Conservation (phyloP, 495 filamentous ascomycete genomes). For the Immersiella caudata region DNA sequence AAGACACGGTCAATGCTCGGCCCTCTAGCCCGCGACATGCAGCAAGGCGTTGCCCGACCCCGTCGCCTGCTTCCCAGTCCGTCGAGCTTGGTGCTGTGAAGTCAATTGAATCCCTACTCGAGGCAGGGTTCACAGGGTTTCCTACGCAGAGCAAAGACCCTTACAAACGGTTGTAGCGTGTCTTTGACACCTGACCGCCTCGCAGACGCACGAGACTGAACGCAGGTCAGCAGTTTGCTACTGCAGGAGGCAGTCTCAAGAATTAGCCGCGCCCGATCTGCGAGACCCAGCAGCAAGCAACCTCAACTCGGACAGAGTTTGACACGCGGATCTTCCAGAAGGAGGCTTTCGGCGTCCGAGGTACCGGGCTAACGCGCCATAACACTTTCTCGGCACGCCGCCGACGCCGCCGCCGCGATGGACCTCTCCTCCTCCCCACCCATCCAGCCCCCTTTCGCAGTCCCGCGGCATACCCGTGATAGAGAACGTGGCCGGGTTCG, state of each 20-base stretch:
- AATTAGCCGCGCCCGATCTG: conserved; percentile 29
- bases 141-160: background rate
- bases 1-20: conserved; percentile 23
- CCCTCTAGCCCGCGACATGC: conserved; percentile 10
- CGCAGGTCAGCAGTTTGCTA: conserved; percentile 23
- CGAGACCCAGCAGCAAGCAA: conserved; percentile 12
- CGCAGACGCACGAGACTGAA: conserved; percentile 17
- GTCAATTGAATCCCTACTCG: conserved; percentile 13
- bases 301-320: conserved; percentile 5
- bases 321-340: conserved; percentile 24
- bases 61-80: conserved; percentile 15
- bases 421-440: conserved; percentile 29
- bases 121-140: background rate
- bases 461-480: conserved; percentile 38
- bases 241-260: conserved; percentile 33
- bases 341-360: conserved; percentile 11
- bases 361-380: conserved; percentile 29
- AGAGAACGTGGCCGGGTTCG: conserved; percentile 30
- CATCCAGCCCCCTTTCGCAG: conserved; percentile 34
- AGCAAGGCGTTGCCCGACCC: conserved; percentile 5
- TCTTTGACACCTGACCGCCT: conserved; percentile 22
- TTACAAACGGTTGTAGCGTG: background rate
- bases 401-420: conserved; percentile 34
- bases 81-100: conserved; percentile 9
- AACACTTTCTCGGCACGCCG: conserved; percentile 27